Evolutionary conservation across 108 stramenopile species (phyloP), one percentile per base, ranked within the genome.

Genomic region (Mayamaea pseudoterrestris): DNA sequence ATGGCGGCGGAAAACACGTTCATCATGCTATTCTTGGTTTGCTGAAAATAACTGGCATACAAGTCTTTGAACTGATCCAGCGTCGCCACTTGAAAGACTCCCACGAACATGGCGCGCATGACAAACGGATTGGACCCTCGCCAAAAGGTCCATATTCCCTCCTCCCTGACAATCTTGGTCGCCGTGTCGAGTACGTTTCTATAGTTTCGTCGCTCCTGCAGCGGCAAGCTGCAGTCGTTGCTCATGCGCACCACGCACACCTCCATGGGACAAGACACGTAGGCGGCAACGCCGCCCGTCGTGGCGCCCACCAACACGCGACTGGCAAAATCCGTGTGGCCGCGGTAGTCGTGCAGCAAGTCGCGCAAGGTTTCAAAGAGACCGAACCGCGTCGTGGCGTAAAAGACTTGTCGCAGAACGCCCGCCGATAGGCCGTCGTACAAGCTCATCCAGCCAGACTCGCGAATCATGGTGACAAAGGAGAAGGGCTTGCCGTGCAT

Each of bases 11-110:
- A 83, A 58, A 95, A 95, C 6, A 93, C 89, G 63, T 92, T 92
- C 4, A 74, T 63, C 32, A 88, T 68, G 27, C 84, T 82, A 47
- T 89, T 76, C 47, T 75, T 79, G 36, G 68, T 65, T 56, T 90
- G 83, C 40, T 66, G 50, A 20, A 87, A 44, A 18, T 63, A 53
- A 17, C 52, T 14, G 21, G 63, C 70, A 55, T 77, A 95, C 32
- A 85, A 30, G 22, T 71, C 83, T 66, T 89, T 91, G 71, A 92
- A 92, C 60, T 95, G 90, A 70, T 95, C 93, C 47, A 90, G 58
- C 1, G 93, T 95, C 17, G 90, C 93, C 5, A 95, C 90, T 61
- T 95, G 93, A 50, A 89, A 88, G 35, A 87, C 86, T 27, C 93
- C 93, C 23, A 94, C 93, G 53, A 94, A 63, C 68, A 91, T 85